Evolutionary conservation across 768 basidiomycete genomes (phyloP).

Genomic region (Boletus subcaerulescens): DNA sequence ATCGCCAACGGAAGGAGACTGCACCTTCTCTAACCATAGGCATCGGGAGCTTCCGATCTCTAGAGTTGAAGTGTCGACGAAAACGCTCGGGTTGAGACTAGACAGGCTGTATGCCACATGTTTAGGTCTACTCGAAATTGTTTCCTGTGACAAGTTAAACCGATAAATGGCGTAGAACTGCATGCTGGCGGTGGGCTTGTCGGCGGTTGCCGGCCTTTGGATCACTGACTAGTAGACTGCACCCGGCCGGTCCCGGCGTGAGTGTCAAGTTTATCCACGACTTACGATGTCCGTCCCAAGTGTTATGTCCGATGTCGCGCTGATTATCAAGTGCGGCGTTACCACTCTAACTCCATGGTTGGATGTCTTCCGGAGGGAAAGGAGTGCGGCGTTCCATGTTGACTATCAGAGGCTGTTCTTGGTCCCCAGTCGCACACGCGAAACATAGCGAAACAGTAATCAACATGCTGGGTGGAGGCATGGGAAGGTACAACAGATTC

Average conservation of each 20-base stretch:
- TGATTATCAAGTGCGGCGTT: background rate
- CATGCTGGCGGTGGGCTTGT: background rate
- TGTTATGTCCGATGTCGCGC: too few species aligned
- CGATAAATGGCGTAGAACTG: conserved; percentile 4
- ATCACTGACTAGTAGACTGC: background rate
- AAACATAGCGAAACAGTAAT: background rate
- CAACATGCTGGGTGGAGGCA: background rate
- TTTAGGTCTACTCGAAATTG: too few species aligned
- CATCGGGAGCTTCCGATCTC: too few species aligned
- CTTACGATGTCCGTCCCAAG: too few species aligned
- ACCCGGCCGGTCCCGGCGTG: too few species aligned
- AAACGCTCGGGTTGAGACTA: too few species aligned
- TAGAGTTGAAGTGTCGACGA: too few species aligned
- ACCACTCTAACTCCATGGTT: conserved; percentile 21
- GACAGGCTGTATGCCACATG: too few species aligned
- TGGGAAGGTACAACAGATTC: background rate
- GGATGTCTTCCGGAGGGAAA: background rate
- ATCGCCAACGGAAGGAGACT: conserved; percentile 6
- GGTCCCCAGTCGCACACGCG: background rate
- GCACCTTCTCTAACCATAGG: too few species aligned
- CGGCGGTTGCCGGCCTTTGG: background rate
- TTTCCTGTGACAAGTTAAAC: conserved; percentile 11
- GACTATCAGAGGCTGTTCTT: too few species aligned
- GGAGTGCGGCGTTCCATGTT: background rate
- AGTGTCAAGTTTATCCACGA: too few species aligned